Conservation (phyloP, 2,329 filamentous ascomycete genomes). For the Cladosporium cucumerinum region DNA sequence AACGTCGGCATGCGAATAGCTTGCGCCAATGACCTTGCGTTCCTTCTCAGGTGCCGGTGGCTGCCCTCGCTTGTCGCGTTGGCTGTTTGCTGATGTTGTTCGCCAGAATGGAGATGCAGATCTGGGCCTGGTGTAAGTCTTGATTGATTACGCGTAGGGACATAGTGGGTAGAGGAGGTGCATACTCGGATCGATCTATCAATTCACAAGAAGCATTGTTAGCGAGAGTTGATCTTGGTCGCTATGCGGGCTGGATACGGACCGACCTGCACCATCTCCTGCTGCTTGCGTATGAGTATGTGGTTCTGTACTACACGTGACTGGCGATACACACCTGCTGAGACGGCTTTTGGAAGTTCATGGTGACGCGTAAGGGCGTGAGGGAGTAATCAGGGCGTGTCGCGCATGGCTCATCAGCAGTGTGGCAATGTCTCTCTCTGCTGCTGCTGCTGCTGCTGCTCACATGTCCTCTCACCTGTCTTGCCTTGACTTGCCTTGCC, state of each 20-base stretch:
- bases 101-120: conserved; percentile 88
- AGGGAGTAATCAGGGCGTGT: not conserved
- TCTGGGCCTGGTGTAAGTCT: conserved; percentile 45
- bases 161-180: not conserved
- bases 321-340: conserved; percentile 38
- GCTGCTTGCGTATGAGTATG: conserved; percentile 31
- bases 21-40: conserved; percentile 80
- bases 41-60: conserved; percentile 55
- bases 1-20: conserved; percentile 95
- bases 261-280: conserved; percentile 99
- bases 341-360: conserved; percentile 44
- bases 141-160: not conserved
- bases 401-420: not conserved
- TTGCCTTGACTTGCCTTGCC: not conserved
- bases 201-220: conserved; percentile 36
- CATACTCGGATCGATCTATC: conserved; percentile 37
- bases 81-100: conserved; percentile 49
- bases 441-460: conserved; percentile 9
- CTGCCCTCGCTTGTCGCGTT: conserved; percentile 26
- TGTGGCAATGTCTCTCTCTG: not conserved
- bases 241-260: conserved; percentile 48
- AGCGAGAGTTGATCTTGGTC: conserved; percentile 32
- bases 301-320: not conserved
- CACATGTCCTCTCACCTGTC: not conserved
- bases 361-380: conserved; percentile 22